Percentiles rank a stretch among this genome's conserved stretches.
Conservation (phyloP, 768 basidiomycete genomes). For the Atractiella rhizophila region DNA sequence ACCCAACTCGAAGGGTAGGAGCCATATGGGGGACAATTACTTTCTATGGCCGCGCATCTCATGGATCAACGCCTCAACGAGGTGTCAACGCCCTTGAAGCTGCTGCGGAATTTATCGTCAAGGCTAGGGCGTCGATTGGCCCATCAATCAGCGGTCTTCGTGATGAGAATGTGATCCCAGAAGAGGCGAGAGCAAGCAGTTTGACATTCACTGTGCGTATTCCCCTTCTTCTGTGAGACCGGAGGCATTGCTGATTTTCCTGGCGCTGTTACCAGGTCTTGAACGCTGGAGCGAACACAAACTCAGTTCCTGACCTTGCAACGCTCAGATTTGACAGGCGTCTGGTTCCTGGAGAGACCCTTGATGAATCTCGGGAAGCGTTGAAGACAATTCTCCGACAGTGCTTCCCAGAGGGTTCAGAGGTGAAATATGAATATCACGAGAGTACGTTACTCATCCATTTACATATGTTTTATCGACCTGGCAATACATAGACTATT, state of each 20-base stretch:
- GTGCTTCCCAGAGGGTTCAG: no score
- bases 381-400: slow-evolving; percentile 1
- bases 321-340: slow-evolving; percentile 6
- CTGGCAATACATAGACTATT: no score
- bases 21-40: slow-evolving; percentile 2
- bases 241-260: no score
- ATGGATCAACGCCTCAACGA: slow-evolving; percentile 8
- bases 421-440: background rate
- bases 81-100: slow-evolving; percentile 9
- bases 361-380: slow-evolving; percentile 4
- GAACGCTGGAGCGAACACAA: slow-evolving; percentile 8
- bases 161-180: slow-evolving; percentile 1
- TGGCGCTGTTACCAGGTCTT: background rate
- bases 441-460: background rate
- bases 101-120: slow-evolving; percentile 7
- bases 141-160: background rate
- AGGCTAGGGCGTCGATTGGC: background rate
- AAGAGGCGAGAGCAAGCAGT: background rate
- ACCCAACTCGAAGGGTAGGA: background rate
- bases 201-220: background rate
- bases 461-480: no score
- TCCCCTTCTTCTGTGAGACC: background rate
- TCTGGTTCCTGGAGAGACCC: slow-evolving; percentile 8
- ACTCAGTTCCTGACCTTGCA: slow-evolving; percentile 5
- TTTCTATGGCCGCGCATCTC: slow-evolving; percentile 5